Evolutionary conservation across 2,329 filamentous ascomycete species (phyloP), one percentile per base, ranked within the genome.

Genomic region (Fusarium sp.): DNA sequence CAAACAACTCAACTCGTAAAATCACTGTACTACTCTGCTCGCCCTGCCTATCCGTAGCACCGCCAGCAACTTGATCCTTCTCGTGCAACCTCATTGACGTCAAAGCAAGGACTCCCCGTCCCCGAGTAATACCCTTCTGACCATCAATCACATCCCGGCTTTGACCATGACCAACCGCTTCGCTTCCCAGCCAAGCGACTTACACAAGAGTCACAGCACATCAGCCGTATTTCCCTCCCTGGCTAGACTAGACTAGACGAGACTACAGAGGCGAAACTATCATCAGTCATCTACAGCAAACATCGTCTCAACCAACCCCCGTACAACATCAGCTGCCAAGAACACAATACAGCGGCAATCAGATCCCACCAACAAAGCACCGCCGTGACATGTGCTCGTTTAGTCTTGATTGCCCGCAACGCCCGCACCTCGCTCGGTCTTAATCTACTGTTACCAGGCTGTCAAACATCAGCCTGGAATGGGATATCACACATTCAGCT

Each of bases 121-220:
- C 59, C 44, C 25, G 30, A 47, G 54, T 27, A 32, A 45, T 59
- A 40, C 49, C 54, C 38, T 55, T 44, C 42, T 57, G 50, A 52
- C 56, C 57, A 63, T 38, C 34, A 12, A 38, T 38, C 34, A 38
- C 34, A 38, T 38, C 34, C 34, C 34, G 34, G 34, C 18, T 38
- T 38, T n/a, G 10, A 12, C 34, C 34, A 38, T 57, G 50, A 57
- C 56, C 57, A 63, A 68, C 58, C 34, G 49, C 46, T 68, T 22
- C 29, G 57, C 42, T 49, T 54, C 38, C 63, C 65, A 49, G 46
- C 42, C 46, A 59, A 63, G 34, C 46, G 58, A 68, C 63, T 68
- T 58, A 59, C 63, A 68, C 63, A 53, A 52, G 34, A 20, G 50
- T 29, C 24, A 46, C 22, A 27, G 30, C 53, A 60, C 58, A 38